phyloP scores from a whole-genome alignment of 768 basidiomycete species.

The Termitomyces sp. region DNA sequence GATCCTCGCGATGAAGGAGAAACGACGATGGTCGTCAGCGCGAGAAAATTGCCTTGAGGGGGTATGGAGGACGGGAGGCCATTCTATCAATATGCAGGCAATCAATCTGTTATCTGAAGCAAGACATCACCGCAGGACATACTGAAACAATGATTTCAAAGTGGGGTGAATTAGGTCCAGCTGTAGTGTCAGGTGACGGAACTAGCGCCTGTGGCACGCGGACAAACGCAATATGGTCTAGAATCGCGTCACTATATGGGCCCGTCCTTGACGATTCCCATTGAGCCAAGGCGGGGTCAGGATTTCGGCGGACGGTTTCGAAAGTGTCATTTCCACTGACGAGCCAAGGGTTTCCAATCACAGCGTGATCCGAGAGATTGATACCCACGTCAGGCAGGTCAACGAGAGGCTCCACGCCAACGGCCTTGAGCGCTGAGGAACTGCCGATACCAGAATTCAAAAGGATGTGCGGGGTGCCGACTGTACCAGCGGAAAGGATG shows the following conservation, averaged over 20 bases:
- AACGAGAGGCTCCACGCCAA: slow-evolving; percentile 22
- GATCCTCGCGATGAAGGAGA: slow-evolving; percentile 5
- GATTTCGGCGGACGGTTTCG: slow-evolving; percentile 16
- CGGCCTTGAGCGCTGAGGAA: slow-evolving; percentile 12
- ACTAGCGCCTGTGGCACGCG: slow-evolving; percentile 16
- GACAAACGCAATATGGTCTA: slow-evolving; percentile 21
- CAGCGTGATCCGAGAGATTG: slow-evolving; percentile 29
- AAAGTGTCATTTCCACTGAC: slow-evolving; percentile 22
- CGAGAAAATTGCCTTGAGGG: slow-evolving; percentile 8
- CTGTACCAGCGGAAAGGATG: slow-evolving; percentile 35
- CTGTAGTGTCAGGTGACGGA: slow-evolving; percentile 19
- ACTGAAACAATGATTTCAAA: slow-evolving; percentile 25
- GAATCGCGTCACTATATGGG: slow-evolving; percentile 17
- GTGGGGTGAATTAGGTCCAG: slow-evolving; percentile 26
- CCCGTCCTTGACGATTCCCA: slow-evolving; percentile 26
- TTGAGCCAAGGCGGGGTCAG: slow-evolving; percentile 9
- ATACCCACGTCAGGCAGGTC: slow-evolving; percentile 28
- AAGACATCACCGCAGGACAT: not conserved
- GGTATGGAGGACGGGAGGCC: slow-evolving; percentile 2
- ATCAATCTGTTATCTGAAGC: not conserved
- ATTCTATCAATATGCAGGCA: slow-evolving; percentile 1
- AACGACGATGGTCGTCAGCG: slow-evolving; percentile 4
- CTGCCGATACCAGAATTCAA: slow-evolving; percentile 32
- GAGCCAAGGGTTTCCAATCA: slow-evolving; percentile 17
- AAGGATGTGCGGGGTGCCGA: slow-evolving; percentile 32